Evolutionary conservation across 2,329 filamentous ascomycete species (phyloP).

Genomic region (Alternaria ethzedia): DNA sequence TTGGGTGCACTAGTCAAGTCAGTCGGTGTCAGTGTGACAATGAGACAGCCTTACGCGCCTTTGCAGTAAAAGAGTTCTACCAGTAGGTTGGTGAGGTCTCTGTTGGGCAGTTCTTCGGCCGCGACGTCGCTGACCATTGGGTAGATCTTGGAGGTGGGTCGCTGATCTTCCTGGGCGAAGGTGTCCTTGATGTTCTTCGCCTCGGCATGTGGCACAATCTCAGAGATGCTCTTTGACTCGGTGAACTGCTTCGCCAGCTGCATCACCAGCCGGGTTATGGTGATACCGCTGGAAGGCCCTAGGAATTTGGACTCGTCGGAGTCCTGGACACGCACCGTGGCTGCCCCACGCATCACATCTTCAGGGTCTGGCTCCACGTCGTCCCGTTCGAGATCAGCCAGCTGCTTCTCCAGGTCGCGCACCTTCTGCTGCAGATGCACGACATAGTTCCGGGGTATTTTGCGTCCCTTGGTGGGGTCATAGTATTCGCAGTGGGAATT

Average conservation of each 20-base stretch:
- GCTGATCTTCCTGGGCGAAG: slow-evolving; percentile 68
- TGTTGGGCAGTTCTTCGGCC: slow-evolving; percentile 75
- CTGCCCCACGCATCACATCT: slow-evolving; percentile 84
- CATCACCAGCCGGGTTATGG: slow-evolving; percentile 94
- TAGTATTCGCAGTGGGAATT: slow-evolving; percentile 94
- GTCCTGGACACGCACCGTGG: slow-evolving; percentile 82
- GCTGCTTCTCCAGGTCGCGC: slow-evolving; percentile 78
- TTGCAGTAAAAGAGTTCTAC: slow-evolving; percentile 86
- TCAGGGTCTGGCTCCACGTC: slow-evolving; percentile 74
- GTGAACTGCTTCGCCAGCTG: slow-evolving; percentile 95
- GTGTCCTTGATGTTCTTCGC: slow-evolving; percentile 72
- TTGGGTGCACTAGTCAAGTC: slow-evolving; percentile 72
- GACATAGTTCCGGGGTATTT: slow-evolving; percentile 90
- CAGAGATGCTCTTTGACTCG: slow-evolving; percentile 87
- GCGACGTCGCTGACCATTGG: slow-evolving; percentile 87
- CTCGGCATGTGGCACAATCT: slow-evolving; percentile 81
- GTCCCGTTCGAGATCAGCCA: slow-evolving; percentile 79
- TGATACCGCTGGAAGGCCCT: slow-evolving; percentile 92
- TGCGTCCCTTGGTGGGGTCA: slow-evolving; percentile 83
- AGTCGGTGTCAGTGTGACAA: slow-evolving; percentile 17
- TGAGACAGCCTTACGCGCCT: slow-evolving; percentile 56
- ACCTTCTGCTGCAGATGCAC: slow-evolving; percentile 89
- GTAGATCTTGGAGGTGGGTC: slow-evolving; percentile 79
- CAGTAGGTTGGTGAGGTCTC: slow-evolving; percentile 76
- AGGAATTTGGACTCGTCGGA: slow-evolving; percentile 89